These are phyloP conservation scores for Pythium pyrilobum DNA, from an alignment of 352 stramenopile species.

Conservation along the genomic window DNA sequence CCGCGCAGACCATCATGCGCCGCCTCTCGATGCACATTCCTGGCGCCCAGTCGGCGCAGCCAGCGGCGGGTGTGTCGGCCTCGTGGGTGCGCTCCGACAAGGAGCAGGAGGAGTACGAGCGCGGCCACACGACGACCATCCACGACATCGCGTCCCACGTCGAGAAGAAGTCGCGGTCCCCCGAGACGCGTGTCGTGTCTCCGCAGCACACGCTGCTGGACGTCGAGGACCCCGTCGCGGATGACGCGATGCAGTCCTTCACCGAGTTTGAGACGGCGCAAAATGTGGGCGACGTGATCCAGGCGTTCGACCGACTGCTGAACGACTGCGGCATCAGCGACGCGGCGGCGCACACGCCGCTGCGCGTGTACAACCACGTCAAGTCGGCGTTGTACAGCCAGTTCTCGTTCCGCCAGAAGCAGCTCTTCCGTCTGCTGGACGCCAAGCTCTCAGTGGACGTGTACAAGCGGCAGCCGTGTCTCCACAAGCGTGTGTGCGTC, in stretches of 20 bases:
- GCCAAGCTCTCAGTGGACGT: conserved; percentile 42
- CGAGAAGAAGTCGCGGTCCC: conserved; percentile 1
- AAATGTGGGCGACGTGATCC: conserved; percentile 51
- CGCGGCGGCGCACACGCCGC: conserved; percentile 42
- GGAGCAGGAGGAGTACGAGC: conserved; percentile 33
- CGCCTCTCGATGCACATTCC: conserved; percentile 27
- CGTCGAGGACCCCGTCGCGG: conserved; percentile 34
- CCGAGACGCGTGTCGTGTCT: neutral
- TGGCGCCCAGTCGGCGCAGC: neutral
- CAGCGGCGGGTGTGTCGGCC: conserved; percentile 1
- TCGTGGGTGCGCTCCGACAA: conserved; percentile 35
- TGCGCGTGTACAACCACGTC: conserved; percentile 63
- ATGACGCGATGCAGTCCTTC: conserved; percentile 37
- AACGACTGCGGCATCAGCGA: conserved; percentile 48
- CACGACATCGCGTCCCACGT: conserved; percentile 17
- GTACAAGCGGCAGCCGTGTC: conserved; percentile 53
- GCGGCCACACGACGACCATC: conserved; percentile 19
- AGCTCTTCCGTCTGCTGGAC: conserved; percentile 73
- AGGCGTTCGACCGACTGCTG: conserved; percentile 50
- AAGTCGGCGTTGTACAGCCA: conserved; percentile 49
- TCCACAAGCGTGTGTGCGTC: conserved; percentile 66
- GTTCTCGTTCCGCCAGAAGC: conserved; percentile 67
- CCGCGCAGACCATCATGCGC: conserved; percentile 34
- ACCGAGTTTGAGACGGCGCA: conserved; percentile 56
- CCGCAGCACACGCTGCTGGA: conserved; percentile 32